phyloP scores from a whole-genome alignment of 2,329 filamentous ascomycete genomes.

The Alternaria longipes region DNA sequence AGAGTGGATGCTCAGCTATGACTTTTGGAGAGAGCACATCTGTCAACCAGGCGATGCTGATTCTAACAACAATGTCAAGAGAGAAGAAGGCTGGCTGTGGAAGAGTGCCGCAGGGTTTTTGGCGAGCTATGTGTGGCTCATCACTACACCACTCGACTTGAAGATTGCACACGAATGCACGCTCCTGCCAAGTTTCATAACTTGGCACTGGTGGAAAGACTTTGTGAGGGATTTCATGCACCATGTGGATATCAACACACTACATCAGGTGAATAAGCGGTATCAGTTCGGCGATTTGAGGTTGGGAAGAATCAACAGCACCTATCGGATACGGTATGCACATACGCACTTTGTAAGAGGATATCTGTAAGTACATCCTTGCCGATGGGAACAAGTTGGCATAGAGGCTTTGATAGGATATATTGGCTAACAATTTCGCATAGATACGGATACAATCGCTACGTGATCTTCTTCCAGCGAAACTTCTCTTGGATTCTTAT shows the following conservation, averaged over 20 bases:
- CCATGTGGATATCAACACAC: conserved; percentile 41
- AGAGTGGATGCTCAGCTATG: conserved; percentile 40
- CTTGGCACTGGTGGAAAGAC: conserved; percentile 48
- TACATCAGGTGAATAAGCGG: conserved; percentile 49
- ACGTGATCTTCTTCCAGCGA: conserved; percentile 51
- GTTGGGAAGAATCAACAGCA: conserved; percentile 48
- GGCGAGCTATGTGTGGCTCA: conserved; percentile 48
- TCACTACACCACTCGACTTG: conserved; percentile 45
- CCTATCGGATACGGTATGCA: conserved; percentile 46
- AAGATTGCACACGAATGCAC: conserved; percentile 43
- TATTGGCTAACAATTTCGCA: background rate
- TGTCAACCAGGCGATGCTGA: conserved; percentile 25
- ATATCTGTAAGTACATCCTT: conserved; percentile 32
- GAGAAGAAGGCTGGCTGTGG: conserved; percentile 4
- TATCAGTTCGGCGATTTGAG: conserved; percentile 50
- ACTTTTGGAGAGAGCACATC: conserved; percentile 46
- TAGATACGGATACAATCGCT: conserved; percentile 52
- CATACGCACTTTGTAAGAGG: conserved; percentile 49
- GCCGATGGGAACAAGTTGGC: background rate
- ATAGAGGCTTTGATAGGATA: background rate
- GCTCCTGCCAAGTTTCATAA: conserved; percentile 42
- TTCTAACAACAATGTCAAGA: conserved; percentile 2
- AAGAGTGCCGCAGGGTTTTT: conserved; percentile 43
- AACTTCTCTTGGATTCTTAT: conserved; percentile 51
- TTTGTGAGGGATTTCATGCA: conserved; percentile 40